A percentile compares a stretch with the other conserved stretches of the same genome.
These are phyloP conservation scores for Asclepias syriaca DNA, from an alignment of 257 asterid species.

Conservation along the genomic window DNA sequence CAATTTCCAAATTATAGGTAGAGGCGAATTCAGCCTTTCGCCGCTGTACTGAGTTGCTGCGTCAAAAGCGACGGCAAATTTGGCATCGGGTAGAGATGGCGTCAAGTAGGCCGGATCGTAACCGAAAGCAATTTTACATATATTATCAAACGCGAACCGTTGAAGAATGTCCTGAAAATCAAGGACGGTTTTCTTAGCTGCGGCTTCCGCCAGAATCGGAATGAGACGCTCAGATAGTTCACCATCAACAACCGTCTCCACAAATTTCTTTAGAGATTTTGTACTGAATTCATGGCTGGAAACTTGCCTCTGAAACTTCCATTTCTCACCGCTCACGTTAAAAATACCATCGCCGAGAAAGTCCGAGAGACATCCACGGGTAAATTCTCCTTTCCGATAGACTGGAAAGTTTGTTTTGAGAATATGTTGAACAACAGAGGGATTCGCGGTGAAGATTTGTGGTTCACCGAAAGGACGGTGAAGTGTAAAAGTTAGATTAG, in stretches of 20 bases:
- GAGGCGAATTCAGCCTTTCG: slow-evolving; percentile 27
- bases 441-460: slow-evolving; percentile 50
- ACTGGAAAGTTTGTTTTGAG: slow-evolving; percentile 46
- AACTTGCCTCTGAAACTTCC: slow-evolving; percentile 59
- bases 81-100: slow-evolving; percentile 38
- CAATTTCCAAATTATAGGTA: slow-evolving; percentile 40
- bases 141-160: slow-evolving; percentile 63
- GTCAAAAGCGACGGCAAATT: slow-evolving; percentile 49
- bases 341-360: slow-evolving; percentile 65
- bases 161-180: slow-evolving; percentile 63
- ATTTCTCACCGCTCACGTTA: slow-evolving; percentile 49
- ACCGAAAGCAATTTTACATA: slow-evolving; percentile 59
- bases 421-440: slow-evolving; percentile 58
- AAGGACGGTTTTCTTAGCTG: slow-evolving; percentile 10
- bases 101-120: slow-evolving; percentile 50
- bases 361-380: slow-evolving; percentile 25
- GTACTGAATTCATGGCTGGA: slow-evolving; percentile 65
- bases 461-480: slow-evolving; percentile 44
- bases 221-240: slow-evolving; percentile 41
- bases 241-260: slow-evolving; percentile 44
- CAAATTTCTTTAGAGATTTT: slow-evolving; percentile 44
- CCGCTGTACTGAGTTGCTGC: slow-evolving; percentile 24
- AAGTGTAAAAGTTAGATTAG: slow-evolving; percentile 55
- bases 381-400: slow-evolving; percentile 45
- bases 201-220: slow-evolving; percentile 31